A percentile compares a stretch with the other conserved stretches of the same genome.
phyloP scores from a whole-genome alignment of 768 basidiomycete species.

The Boletus reticulatus region DNA sequence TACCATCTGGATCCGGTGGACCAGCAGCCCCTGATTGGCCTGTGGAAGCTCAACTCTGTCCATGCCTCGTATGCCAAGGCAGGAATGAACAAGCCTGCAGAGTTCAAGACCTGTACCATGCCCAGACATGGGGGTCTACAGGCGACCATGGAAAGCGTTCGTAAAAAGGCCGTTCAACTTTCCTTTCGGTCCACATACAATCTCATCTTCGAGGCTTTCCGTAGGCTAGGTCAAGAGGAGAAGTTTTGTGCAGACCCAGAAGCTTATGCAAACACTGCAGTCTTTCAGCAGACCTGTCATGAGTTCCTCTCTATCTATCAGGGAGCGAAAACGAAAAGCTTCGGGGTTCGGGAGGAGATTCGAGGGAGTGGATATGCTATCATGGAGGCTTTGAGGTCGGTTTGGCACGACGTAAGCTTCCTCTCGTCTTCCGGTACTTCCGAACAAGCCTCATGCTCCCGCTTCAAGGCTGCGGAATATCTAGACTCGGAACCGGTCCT shows the following conservation, averaged over 20 bases:
- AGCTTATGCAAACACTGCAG: background rate
- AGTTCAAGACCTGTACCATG: slow-evolving; percentile 9
- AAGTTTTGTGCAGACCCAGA: slow-evolving; percentile 5
- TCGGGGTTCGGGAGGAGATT: slow-evolving; percentile 3
- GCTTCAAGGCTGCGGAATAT: slow-evolving; percentile 1
- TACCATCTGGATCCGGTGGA: slow-evolving; percentile 4
- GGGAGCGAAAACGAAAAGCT: background rate
- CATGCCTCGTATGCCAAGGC: slow-evolving; percentile 9
- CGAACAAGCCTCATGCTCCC: background rate
- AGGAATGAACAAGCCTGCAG: slow-evolving; percentile 6
- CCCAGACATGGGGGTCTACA: slow-evolving; percentile 9
- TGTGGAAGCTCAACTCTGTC: slow-evolving; percentile 11
- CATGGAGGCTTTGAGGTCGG: background rate
- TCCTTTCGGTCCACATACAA: slow-evolving; percentile 5
- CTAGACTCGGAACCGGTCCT: background rate
- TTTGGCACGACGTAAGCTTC: background rate
- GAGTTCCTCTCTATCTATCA: background rate
- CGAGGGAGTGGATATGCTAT: background rate
- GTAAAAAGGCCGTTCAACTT: background rate
- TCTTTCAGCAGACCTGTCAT: slow-evolving; percentile 3
- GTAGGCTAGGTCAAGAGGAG: slow-evolving; percentile 1
- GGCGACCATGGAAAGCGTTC: background rate
- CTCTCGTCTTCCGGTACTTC: background rate
- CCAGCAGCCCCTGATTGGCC: background rate
- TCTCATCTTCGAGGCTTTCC: slow-evolving; percentile 5